A percentile compares a stretch with the other conserved stretches of the same genome.
Conservation (phyloP, 192 early-diverging fungal genomes). For the Coemansia sp. region DNA sequence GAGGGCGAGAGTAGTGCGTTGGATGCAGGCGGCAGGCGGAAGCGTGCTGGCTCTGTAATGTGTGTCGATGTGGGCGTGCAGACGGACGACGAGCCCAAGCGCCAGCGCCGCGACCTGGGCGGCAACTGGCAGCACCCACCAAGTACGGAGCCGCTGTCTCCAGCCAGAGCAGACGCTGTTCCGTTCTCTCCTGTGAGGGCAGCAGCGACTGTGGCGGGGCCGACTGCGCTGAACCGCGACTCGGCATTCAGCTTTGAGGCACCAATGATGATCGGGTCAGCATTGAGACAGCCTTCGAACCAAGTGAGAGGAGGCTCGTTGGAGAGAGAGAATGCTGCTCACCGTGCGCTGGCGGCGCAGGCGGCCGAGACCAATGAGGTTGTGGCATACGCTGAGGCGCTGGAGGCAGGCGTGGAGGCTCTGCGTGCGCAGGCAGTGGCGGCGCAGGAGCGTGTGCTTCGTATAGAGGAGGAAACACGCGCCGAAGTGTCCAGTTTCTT, state of each 20-base stretch:
- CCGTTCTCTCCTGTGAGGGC: background rate
- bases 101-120: constrained; percentile 32
- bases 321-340: too few relatives aligned
- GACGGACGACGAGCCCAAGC: constrained; percentile 38
- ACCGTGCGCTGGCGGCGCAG: background rate
- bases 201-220: background rate
- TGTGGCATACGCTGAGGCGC: constrained; percentile 22
- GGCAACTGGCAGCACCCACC: constrained; percentile 29
- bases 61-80: constrained; percentile 10
- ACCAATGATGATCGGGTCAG: background rate
- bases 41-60: constrained; percentile 11
- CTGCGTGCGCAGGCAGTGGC: constrained; percentile 42
- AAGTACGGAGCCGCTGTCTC: background rate
- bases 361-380: constrained; percentile 45
- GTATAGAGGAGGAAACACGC: constrained; percentile 57
- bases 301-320: too few relatives aligned
- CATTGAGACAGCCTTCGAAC: too few relatives aligned
- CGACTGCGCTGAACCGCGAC: constrained; percentile 8
- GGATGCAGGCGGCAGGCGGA: constrained; percentile 11
- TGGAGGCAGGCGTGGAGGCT: constrained; percentile 13
- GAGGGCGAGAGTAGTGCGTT: background rate
- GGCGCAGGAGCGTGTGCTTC: constrained; percentile 52
- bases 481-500: constrained; percentile 54
- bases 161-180: background rate
- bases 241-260: constrained; percentile 36